Conservation (phyloP, 768 basidiomycete genomes). For the Lentinula guzmanii region DNA sequence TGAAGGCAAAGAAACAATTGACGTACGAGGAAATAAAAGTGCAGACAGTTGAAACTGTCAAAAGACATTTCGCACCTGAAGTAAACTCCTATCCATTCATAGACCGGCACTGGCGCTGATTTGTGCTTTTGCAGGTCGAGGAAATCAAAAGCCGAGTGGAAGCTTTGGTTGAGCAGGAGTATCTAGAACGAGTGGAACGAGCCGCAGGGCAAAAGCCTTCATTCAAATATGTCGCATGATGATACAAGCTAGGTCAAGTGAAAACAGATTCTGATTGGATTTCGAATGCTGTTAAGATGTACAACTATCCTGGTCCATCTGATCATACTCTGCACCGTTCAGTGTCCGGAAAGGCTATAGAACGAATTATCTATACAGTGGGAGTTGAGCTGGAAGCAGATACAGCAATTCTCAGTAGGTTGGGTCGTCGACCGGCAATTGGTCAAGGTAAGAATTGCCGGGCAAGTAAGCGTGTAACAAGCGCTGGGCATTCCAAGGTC, state of each 20-base stretch:
- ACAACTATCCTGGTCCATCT: not conserved
- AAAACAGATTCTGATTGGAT: not conserved
- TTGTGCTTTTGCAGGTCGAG: conserved; percentile 41
- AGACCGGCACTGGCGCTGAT: not conserved
- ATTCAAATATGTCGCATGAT: conserved; percentile 76
- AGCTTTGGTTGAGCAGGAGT: conserved; percentile 79
- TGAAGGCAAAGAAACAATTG: conserved; percentile 90
- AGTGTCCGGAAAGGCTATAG: too few relatives aligned
- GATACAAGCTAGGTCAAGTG: too few relatives aligned
- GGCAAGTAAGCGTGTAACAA: too few relatives aligned
- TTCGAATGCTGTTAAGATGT: not conserved
- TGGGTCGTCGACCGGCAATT: too few relatives aligned
- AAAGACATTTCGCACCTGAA: conserved; percentile 74
- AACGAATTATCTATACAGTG: too few relatives aligned
- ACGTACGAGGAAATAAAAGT: conserved; percentile 73
- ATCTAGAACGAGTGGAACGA: conserved; percentile 74
- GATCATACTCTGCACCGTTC: too few relatives aligned
- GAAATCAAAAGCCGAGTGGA: conserved; percentile 85
- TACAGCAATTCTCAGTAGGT: too few relatives aligned
- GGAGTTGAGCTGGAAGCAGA: too few relatives aligned
- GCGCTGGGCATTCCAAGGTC: too few relatives aligned
- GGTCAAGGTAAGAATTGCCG: too few relatives aligned
- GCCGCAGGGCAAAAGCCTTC: conserved; percentile 64
- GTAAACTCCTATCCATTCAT: not conserved
- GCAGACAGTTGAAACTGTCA: conserved; percentile 82